Base-by-base conservation (phyloP, 1,284 basidiomycete species). In the Violaceomyces palustris region DNA sequence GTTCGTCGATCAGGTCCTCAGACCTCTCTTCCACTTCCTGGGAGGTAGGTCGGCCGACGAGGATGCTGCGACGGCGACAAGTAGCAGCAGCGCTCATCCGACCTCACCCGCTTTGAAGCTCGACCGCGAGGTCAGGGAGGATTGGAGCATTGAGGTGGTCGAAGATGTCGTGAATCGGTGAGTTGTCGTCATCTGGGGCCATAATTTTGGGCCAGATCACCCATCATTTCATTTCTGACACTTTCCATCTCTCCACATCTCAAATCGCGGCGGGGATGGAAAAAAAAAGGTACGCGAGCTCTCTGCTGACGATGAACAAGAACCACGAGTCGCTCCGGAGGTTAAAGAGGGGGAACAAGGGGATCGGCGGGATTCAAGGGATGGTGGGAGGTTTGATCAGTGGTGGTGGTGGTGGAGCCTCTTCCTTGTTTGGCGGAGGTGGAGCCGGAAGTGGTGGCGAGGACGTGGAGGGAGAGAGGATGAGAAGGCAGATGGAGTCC, bases 311-410 rank as follows among this genome's bases (percentile, higher is more conserved):
- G 2, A 61, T 69, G 41, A 60, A 50, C 43, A 63, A 66, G 28
- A 73, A 68, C 33, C 62, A 64, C 41, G 65, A 63, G 32, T 62
- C 56, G 8, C 43, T 73, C 9, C 62, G 55, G 24, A 50, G 67
- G 2, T 48, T 73, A 11, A 72, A 72, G 37, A 61, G 60, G 6
- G 48, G 53, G 17, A 50, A n/a, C n/a, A n/a, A n/a, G n/a, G n/a
- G n/a, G n/a, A n/a, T n/a, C n/a, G n/a, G n/a, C n/a, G n/a, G n/a
- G n/a, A n/a, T n/a, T n/a, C n/a, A n/a, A n/a, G n/a, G n/a, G n/a
- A n/a, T n/a, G n/a, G n/a, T n/a, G n/a, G n/a, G n/a, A n/a, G n/a
- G n/a, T n/a, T n/a, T n/a, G n/a, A n/a, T n/a, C n/a, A n/a, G n/a
- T n/a, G n/a, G n/a, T n/a, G n/a, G n/a, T n/a, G n/a, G n/a, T n/a